phyloP scores from a whole-genome alignment of 371 early-diverging fungal species.

The Catenaria anguillulae region DNA sequence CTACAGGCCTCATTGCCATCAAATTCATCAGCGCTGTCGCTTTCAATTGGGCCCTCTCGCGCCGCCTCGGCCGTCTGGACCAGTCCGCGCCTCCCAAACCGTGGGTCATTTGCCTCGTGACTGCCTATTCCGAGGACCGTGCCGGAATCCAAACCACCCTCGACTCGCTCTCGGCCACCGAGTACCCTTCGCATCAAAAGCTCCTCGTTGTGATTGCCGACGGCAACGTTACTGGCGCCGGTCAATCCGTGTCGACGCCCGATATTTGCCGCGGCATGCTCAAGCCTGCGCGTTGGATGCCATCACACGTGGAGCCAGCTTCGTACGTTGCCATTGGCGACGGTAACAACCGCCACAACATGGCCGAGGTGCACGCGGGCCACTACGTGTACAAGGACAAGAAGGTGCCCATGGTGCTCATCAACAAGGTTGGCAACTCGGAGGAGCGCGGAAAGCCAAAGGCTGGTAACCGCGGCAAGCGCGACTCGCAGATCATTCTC shows the following conservation, averaged over 20 bases:
- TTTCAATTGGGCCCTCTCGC: constrained; percentile 65
- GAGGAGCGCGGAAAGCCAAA: constrained; percentile 14
- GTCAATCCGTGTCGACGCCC: constrained; percentile 47
- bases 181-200: constrained; percentile 21
- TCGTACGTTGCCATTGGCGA: constrained; percentile 43
- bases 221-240: constrained; percentile 33
- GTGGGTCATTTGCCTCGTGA: constrained; percentile 15
- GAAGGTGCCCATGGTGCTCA: constrained; percentile 18
- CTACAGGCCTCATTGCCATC: constrained; percentile 58
- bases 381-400: neutral
- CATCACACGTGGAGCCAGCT: neutral
- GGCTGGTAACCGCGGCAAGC: constrained; percentile 36
- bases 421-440: constrained; percentile 21
- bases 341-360: constrained; percentile 43
- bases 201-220: constrained; percentile 36
- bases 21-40: constrained; percentile 67
- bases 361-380: constrained; percentile 28
- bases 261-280: constrained; percentile 56
- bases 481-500: constrained; percentile 33
- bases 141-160: constrained; percentile 26
- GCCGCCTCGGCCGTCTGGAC: constrained; percentile 27
- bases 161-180: constrained; percentile 24
- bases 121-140: constrained; percentile 32
- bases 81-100: neutral
- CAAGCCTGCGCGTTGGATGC: constrained; percentile 6